Evolutionary conservation across 2,329 filamentous ascomycete genomes (phyloP), one percentile per base, ranked within the genome.

Genomic region (Pezicula neosporulosa): DNA sequence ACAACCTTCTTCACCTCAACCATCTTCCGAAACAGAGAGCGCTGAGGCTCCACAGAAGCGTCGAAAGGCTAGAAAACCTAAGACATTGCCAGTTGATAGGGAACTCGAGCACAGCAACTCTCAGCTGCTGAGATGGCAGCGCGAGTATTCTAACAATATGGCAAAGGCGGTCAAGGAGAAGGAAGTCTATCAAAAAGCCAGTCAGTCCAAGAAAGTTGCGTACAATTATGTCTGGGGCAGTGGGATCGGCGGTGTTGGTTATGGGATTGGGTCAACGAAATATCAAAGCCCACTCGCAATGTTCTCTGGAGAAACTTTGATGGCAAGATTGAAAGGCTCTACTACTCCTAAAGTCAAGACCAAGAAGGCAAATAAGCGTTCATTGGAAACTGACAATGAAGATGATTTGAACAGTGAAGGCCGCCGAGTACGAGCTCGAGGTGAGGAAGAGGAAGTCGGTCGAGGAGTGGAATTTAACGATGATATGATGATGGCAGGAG

Each of bases 61-160:
- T 19, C 63, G 68, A 56, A 59, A 56, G 19, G 42, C 13, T 39
- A 53, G 45, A 42, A 33, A 28, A 12, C 62, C 63, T 35, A 77
- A 74, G 53, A 48, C 64, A 3, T 60, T 86, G 10, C 63, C 64
- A 0, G 57, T 72, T 2, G 85, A 87, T 56, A 57, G 64, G 8
- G 67, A 61, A 3, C 76, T 75, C 12, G 76, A 80, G 53, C 66
- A 87, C 21, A 74, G 73, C 52, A 85, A 82, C 58, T 68, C 71
- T 6, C 79, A 82, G 18, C 66, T 88, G 2, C 68, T 72, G 1
- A 65, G 68, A n/a, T 85, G 82, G 80, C 80, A 80, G 54, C 68
- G 71, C 2, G 70, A 81, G 27, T 89, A 88, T 56, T 56, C 78
- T 1, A 60, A 70, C 10, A 86, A 84, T 56, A 91, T 89, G 81